Evolutionary conservation across 2,329 filamentous ascomycete species (phyloP), one percentile per base, ranked within the genome.

Genomic region (Alternaria postmessia): DNA sequence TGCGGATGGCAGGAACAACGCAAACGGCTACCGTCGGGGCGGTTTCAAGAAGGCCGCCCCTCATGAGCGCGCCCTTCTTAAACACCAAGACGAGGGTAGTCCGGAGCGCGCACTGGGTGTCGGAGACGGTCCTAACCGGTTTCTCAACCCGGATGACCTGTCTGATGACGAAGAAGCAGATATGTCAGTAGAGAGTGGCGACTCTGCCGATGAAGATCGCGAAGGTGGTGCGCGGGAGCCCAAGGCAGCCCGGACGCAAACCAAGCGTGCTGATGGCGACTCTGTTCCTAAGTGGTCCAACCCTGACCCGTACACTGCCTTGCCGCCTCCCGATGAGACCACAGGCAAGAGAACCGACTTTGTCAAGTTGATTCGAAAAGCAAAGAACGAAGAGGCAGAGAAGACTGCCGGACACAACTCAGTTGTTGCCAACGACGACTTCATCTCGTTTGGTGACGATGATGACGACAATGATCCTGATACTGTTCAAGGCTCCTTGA

Each of bases 291-390:
- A 91, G 77, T 98, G 94, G 94, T 97, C 93, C 5, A 98, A 98
- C 69, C 94, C 94, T 4, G 94, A 98, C 75, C 93, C 94, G 0
- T 97, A 98, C 78, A 96, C 92, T 6, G 91, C 88, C 2, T 83
- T 97, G 9, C 94, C 94, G 8, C 93, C 93, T 7, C 87, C 89
- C 0, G 91, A 94, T 65, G 90, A 93, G 55, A 62, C 68, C 5
- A 84, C 87, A 39, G 85, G 86, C 20, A 96, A 95, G 79, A 93
- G 90, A 78, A 89, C 88, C 67, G 93, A 97, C 67, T 90, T 97
- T 39, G 92, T 98, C 36, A 92, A 96, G 72, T 80, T 97, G 62
- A 97, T 98, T 68, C 89, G 94, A 68, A 97, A 97, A 75, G 92
- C 94, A 2, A 91, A 94, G 48, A 87, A 89, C 38, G 82, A 85